A percentile compares a stretch with the other conserved stretches of the same genome.
Conservation (phyloP, 2,329 filamentous ascomycete genomes). For the Fusarium sp. region DNA sequence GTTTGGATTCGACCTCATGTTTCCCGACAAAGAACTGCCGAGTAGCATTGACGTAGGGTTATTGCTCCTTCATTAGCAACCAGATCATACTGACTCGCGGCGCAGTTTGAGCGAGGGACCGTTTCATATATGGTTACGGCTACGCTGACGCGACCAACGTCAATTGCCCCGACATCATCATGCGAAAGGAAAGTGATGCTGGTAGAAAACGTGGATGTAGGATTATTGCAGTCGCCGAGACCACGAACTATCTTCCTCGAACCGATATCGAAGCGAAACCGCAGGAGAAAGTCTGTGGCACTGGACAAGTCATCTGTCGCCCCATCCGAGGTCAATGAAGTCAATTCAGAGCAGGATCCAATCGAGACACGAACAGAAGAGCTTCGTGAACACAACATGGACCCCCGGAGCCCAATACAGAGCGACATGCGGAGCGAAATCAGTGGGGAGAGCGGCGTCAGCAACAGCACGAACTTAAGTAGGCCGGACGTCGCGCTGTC, state of each 20-base stretch:
- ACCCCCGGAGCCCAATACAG: slow-evolving; percentile 57
- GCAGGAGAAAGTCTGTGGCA: slow-evolving; percentile 66
- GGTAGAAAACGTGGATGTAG: slow-evolving; percentile 86
- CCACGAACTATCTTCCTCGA: slow-evolving; percentile 88
- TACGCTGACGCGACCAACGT: slow-evolving; percentile 87
- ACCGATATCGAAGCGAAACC: slow-evolving; percentile 78
- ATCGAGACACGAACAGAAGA: slow-evolving; percentile 57
- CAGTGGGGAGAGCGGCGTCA: slow-evolving; percentile 76
- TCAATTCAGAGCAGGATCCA: slow-evolving; percentile 51
- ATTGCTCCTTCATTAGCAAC: not conserved
- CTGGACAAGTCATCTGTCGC: slow-evolving; percentile 59
- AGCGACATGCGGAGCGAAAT: slow-evolving; percentile 73
- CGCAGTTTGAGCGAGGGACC: slow-evolving; percentile 91
- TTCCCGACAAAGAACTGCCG: slow-evolving; percentile 76
- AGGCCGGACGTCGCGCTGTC: slow-evolving; percentile 57
- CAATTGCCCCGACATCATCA: slow-evolving; percentile 81
- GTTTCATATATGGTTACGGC: slow-evolving; percentile 92
- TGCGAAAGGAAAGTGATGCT: slow-evolving; percentile 86
- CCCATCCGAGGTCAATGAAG: slow-evolving; percentile 53
- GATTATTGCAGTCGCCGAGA: slow-evolving; percentile 76
- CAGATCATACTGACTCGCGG: slow-evolving; percentile 18
- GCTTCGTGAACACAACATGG: slow-evolving; percentile 49
- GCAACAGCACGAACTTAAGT: slow-evolving; percentile 72
- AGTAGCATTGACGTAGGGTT: slow-evolving; percentile 91
- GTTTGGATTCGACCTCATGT: slow-evolving; percentile 80